Evolutionary conservation across 108 stramenopile species (phyloP).

Genomic region (Cyclotella choctawhatcheeana): DNA sequence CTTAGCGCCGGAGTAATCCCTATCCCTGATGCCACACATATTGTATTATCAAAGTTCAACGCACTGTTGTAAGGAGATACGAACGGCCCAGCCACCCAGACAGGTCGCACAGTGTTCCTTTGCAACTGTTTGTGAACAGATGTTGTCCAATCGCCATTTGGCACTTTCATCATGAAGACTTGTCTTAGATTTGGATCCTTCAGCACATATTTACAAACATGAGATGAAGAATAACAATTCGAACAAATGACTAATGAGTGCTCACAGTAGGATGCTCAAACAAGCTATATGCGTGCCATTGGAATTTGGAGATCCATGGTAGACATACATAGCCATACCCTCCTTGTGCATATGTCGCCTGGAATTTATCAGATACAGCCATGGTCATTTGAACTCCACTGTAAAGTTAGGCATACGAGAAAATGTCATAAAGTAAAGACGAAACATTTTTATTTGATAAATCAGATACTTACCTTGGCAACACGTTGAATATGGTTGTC

Average conservation of each 20-base stretch:
- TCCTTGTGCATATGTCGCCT: constrained; percentile 31
- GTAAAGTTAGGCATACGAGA: too few species aligned
- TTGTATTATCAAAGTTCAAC: constrained; percentile 49
- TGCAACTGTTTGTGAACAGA: constrained; percentile 43
- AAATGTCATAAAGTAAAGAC: too few species aligned
- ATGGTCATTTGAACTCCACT: constrained; percentile 42
- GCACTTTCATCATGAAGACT: constrained; percentile 52
- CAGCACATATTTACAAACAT: not conserved
- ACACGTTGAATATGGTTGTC: constrained; percentile 40
- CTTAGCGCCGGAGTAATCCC: constrained; percentile 62
- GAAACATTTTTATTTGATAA: too few species aligned
- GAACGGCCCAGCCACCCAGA: constrained; percentile 59
- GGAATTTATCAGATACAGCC: constrained; percentile 45
- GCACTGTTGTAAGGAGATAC: constrained; percentile 56
- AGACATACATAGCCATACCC: constrained; percentile 55
- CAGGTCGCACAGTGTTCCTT: constrained; percentile 46
- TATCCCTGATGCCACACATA: constrained; percentile 53
- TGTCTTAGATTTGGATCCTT: constrained; percentile 40
- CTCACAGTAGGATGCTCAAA: constrained; percentile 47
- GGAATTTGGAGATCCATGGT: constrained; percentile 50
- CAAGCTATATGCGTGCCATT: constrained; percentile 62
- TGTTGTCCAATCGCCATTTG: constrained; percentile 58
- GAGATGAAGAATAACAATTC: not conserved
- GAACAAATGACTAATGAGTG: not conserved
- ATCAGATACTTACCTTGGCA: constrained; percentile 34